These are phyloP conservation scores for Saccharomyces pastorianus DNA, from an alignment of 1,139 yeast genomes.

Conservation along the genomic window DNA sequence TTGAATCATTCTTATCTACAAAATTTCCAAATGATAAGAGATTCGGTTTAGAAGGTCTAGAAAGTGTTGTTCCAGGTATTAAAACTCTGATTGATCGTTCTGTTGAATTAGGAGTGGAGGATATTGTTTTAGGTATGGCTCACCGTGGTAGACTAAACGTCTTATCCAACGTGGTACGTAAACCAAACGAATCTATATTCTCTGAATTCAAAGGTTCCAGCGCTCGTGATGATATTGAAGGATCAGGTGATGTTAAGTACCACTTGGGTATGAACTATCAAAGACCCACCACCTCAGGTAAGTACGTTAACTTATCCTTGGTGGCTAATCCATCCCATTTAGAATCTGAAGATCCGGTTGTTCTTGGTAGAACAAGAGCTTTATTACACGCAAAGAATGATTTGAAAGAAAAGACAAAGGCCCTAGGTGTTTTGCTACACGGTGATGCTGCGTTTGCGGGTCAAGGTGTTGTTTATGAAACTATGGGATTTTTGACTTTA, in stretches of 20 bases:
- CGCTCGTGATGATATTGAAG: slow-evolving; percentile 68
- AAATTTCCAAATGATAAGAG: slow-evolving; percentile 98
- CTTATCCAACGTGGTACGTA: slow-evolving; percentile 95
- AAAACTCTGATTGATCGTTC: slow-evolving; percentile 91
- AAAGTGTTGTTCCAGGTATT: slow-evolving; percentile 92
- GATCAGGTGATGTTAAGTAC: slow-evolving; percentile 98
- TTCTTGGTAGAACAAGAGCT: slow-evolving; percentile 95
- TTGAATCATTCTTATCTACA: slow-evolving; percentile 84
- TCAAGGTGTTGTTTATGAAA: slow-evolving; percentile 98
- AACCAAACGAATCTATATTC: slow-evolving; percentile 95
- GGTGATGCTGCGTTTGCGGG: slow-evolving; percentile 99
- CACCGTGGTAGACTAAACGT: slow-evolving; percentile 98
- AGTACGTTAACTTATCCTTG: slow-evolving; percentile 84
- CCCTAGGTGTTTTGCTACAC: slow-evolving; percentile 85
- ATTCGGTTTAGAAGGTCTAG: slow-evolving; percentile 98
- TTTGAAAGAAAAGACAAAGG: slow-evolving; percentile 72
- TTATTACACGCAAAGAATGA: slow-evolving; percentile 88
- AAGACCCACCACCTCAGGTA: slow-evolving; percentile 98
- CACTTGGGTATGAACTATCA: slow-evolving; percentile 98
- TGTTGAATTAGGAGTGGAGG: slow-evolving; percentile 90
- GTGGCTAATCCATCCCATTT: slow-evolving; percentile 99
- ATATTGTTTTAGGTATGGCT: slow-evolving; percentile 97
- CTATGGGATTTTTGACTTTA: slow-evolving; percentile 86
- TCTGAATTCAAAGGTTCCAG: slow-evolving; percentile 91
- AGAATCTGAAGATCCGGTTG: slow-evolving; percentile 98